Conservation (phyloP, 2,329 filamentous ascomycete genomes). For the Pseudogymnoascus sp. region DNA sequence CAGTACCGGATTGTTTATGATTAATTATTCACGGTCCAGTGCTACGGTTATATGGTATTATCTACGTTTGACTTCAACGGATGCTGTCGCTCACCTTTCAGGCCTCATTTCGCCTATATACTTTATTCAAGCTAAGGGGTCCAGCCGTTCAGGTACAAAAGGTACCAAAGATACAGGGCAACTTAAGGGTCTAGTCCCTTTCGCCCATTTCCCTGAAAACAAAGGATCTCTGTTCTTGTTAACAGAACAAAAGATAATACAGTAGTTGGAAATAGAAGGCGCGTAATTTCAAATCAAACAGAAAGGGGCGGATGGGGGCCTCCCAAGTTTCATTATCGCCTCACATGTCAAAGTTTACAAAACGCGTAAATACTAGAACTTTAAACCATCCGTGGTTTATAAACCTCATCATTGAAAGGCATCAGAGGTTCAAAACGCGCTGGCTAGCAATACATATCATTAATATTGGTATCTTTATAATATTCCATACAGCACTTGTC, state of each 20-base stretch:
- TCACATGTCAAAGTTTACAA: background rate
- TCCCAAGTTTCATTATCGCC: constrained; percentile 2
- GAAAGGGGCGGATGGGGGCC: background rate
- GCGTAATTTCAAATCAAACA: background rate
- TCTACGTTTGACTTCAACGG: background rate
- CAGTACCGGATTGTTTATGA: background rate
- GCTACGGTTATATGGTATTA: background rate
- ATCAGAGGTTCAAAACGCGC: background rate
- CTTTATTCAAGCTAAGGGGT: background rate
- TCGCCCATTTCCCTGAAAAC: background rate
- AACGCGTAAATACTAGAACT: background rate
- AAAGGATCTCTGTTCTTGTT: background rate
- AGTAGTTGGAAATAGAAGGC: background rate
- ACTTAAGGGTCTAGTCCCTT: constrained; percentile 3
- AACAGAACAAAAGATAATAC: background rate
- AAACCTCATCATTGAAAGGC: background rate
- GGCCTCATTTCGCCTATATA: background rate
- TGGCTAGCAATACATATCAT: background rate
- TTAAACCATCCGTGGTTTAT: background rate
- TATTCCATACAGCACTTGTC: background rate
- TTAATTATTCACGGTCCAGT: background rate
- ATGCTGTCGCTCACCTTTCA: background rate
- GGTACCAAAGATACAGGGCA: constrained; percentile 1
- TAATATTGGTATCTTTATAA: background rate
- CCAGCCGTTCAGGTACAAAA: constrained; percentile 1